Base-by-base conservation (phyloP, 495 filamentous ascomycete species). In the Niebla homalea region DNA sequence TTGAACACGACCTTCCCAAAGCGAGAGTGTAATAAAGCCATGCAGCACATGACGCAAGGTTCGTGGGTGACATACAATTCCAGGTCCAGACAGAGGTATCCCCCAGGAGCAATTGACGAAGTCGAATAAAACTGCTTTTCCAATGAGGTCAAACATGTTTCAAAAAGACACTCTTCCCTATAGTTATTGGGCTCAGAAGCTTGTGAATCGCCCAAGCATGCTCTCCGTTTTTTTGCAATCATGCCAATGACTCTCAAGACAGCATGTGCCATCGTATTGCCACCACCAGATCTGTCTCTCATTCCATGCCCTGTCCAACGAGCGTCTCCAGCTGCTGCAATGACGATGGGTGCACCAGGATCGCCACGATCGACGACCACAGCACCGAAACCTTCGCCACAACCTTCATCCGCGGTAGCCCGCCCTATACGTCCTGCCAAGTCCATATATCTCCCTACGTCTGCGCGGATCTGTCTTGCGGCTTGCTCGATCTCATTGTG, bases 11-110 rank as follows among this genome's bases (percentile, higher is more conserved):
- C 79, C 16, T 79, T 74, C 4, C 82, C 76, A 71, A 97, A 92
- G 23, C 92, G 77, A 0, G 88, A 95, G 53, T 97, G 88, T 18
- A 97, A 70, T 35, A 96, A 77, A 2, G 87, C 93, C 90, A 97
- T 97, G 8, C 83, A 85, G 66, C 92, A 98, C 79, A 93, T 94
- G 26, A 92, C 72, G 57, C 92, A 98, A 3, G 92, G 92, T 64
- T 98, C 92, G 61, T 95, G 89, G 1, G 88, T 90, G 29, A 90
- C 64, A 63, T 94, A 96, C 26, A 98, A 74, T 57, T 95, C 88
- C 2, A 97, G 76, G 44, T 85, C 83, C 47, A 89, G 83, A 64
- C 90, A 97, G 29, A 98, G 79, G 64, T 98, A 98, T n/a, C 90
- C 90, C 53, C 83, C 81, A 21, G 58, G 23, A 44, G 21, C 46